These are phyloP conservation scores for Cadophora sp. DNA, from an alignment of 2,329 filamentous ascomycete species.

Conservation along the genomic window DNA sequence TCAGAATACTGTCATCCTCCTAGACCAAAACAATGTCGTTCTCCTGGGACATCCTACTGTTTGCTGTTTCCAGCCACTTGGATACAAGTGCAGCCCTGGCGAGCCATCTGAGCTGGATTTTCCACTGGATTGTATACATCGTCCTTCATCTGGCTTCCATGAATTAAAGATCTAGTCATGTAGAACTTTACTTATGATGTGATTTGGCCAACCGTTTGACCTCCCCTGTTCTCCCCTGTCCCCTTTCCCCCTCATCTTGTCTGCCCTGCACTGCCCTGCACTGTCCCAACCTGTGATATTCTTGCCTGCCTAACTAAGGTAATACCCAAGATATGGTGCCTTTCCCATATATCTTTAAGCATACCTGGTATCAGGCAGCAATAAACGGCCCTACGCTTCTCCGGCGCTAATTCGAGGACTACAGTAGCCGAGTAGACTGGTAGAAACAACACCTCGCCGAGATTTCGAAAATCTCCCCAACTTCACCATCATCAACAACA, in stretches of 20 bases:
- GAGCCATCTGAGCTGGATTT: no score
- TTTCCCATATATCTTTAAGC: neutral
- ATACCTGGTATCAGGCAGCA: neutral
- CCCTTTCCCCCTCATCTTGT: neutral
- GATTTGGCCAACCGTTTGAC: neutral
- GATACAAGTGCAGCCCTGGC: no score
- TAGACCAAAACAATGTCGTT: no score
- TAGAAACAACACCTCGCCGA: neutral
- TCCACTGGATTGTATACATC: no score
- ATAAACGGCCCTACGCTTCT: neutral
- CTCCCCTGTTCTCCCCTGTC: neutral
- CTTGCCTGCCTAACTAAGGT: neutral
- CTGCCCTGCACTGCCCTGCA: neutral
- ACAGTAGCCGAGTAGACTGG: neutral
- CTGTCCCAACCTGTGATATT: neutral
- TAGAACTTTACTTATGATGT: no score
- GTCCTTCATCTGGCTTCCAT: no score
- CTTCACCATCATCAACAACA: neutral
- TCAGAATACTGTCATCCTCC: no score
- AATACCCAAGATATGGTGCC: neutral
- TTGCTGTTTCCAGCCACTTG: no score
- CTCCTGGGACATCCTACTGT: no score
- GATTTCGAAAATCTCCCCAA: neutral
- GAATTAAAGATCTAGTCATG: no score
- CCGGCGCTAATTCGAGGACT: neutral